Conservation (phyloP, 768 basidiomycete genomes). For the Artomyces pyxidatus region DNA sequence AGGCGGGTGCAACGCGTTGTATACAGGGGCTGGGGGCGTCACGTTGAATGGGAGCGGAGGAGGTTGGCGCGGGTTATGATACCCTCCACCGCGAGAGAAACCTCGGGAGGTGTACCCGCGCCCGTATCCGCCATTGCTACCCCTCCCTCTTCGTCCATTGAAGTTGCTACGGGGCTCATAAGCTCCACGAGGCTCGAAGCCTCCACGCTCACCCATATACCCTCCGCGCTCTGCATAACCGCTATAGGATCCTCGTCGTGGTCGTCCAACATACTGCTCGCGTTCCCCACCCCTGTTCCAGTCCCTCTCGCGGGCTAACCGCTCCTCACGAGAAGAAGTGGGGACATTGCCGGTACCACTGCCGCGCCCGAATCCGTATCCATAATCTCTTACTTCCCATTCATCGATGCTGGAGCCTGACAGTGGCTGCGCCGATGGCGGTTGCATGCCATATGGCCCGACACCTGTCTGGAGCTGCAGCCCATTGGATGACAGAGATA, state of each 20-base stretch:
- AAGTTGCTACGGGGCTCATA: conserved; percentile 25
- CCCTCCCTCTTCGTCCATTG: conserved; percentile 14
- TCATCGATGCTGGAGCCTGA: conserved; percentile 25
- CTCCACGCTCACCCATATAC: conserved; percentile 14
- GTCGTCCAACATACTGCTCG: conserved; percentile 19
- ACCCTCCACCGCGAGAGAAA: conserved; percentile 7
- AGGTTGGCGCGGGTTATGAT: neutral
- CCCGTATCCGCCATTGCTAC: conserved; percentile 24
- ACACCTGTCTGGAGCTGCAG: conserved; percentile 9
- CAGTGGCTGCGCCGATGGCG: conserved; percentile 6
- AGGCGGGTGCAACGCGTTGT: conserved; percentile 18
- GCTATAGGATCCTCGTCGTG: conserved; percentile 26
- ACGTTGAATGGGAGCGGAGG: conserved; percentile 8
- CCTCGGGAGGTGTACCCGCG: conserved; percentile 16
- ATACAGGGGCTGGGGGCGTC: conserved; percentile 11
- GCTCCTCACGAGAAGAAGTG: conserved; percentile 22
- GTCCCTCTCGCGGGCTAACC: conserved; percentile 21
- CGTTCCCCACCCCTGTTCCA: conserved; percentile 18
- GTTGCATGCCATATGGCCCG: conserved; percentile 11
- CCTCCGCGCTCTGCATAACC: conserved; percentile 12
- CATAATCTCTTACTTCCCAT: conserved; percentile 53
- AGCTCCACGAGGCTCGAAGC: conserved; percentile 11
- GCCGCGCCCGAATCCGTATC: conserved; percentile 52
- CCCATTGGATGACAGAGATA: neutral
- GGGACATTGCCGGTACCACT: conserved; percentile 30